Base-by-base conservation (phyloP, 106 monocot species). In the Chionographis japonica region DNA sequence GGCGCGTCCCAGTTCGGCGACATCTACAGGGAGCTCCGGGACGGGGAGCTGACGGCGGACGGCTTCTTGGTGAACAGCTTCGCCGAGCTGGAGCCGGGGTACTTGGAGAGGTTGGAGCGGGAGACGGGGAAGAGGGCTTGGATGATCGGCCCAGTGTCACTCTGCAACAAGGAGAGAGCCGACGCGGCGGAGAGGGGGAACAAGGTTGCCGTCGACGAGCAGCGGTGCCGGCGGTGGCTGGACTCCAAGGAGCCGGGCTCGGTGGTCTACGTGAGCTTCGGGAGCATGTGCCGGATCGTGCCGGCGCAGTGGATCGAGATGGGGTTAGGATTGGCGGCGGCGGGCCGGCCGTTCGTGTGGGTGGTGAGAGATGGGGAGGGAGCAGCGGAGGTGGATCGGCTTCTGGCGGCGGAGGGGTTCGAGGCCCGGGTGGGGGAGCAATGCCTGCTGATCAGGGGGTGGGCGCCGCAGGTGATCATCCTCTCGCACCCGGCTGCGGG, bases 381-480 rank as follows among this genome's bases (percentile, higher is more conserved):
- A 43, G 43, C 64, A 19, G 4, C 13, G 10, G 51, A 52, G 52
- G 10, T 52, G 36, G 50, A 52, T 12, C n/a, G 52, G 14, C 12
- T 52, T 38, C 38, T 61, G 10, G 9, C 60, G 37, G 60, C 5
- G 5, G 9, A 15, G 12, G 38, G 37, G 52, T 66, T 52, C 27
- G 51, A 52, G 27, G 52, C 53, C 52, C 40, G 40, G 51, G 42
- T 14, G 18, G 38, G 37, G 17, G 62, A 27, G 2, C 37, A 11
- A 12, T 37, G 73, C 9, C 19, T 73, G 2, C 2, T 73, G 36
- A 56, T 73, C 14, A 27, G 62, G 37, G 73, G 73, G n/a, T 74
- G 66, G 74, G 74, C 58, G 27, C 74, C 74, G 4, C 74, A 74
- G 66, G 37, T 15, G 57, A 14, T 50, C 19, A 67, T 74, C 9